Percentiles rank a stretch among this genome's conserved stretches.
These are phyloP conservation scores for Phaeodactylum tricornutum DNA, from an alignment of 108 stramenopile species.

Conservation along the genomic window DNA sequence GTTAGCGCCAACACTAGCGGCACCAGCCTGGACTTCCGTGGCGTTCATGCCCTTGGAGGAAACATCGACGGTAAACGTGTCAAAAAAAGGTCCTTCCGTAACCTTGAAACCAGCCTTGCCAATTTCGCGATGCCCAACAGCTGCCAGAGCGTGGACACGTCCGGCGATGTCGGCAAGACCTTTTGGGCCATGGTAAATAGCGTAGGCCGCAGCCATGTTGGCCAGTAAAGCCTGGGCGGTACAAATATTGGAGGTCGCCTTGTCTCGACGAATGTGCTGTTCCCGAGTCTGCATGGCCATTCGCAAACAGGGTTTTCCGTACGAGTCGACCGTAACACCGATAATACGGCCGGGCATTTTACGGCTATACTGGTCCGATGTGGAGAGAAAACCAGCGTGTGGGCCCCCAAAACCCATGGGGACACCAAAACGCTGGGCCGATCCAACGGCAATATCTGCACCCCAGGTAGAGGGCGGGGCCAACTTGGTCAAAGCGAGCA, in stretches of 20 bases:
- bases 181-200: slow-evolving; percentile 98
- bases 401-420: slow-evolving; percentile 99
- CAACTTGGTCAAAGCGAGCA: slow-evolving; percentile 87
- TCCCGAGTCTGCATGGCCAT: slow-evolving; percentile 99
- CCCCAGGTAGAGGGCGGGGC: slow-evolving; percentile 90
- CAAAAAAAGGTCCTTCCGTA: slow-evolving; percentile 77
- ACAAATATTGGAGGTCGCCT: slow-evolving; percentile 99
- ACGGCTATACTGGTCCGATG: slow-evolving; percentile 84
- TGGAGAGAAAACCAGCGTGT: slow-evolving; percentile 96
- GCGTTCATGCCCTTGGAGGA: slow-evolving; percentile 69
- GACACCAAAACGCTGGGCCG: slow-evolving; percentile 97
- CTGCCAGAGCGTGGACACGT: slow-evolving; percentile 75
- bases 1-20: slow-evolving; percentile 80
- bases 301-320: slow-evolving; percentile 90
- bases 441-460: slow-evolving; percentile 97
- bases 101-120: slow-evolving; percentile 62
- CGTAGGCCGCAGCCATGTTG: slow-evolving; percentile 99
- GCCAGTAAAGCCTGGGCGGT: slow-evolving; percentile 98
- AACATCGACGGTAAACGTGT: slow-evolving; percentile 86
- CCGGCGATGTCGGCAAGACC: slow-evolving; percentile 85
- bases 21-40: slow-evolving; percentile 55
- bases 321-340: slow-evolving; percentile 86
- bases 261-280: slow-evolving; percentile 98
- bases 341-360: slow-evolving; percentile 99
- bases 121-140: slow-evolving; percentile 76